These are phyloP conservation scores for Fraxinus xanthoxyloides DNA, from an alignment of 305 asterid species.

Conservation along the genomic window DNA sequence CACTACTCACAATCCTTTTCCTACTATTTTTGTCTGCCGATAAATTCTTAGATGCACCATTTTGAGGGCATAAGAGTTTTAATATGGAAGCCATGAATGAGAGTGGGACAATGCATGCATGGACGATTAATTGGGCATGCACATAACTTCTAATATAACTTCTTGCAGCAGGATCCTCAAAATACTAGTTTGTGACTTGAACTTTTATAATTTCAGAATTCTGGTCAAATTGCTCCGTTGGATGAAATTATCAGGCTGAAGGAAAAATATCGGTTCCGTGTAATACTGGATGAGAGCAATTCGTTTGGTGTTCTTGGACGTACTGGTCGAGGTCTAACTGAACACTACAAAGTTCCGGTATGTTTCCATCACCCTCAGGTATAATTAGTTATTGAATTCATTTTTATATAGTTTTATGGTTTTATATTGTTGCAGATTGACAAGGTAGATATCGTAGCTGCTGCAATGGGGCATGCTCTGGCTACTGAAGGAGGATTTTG, in stretches of 20 bases:
- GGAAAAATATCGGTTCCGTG: constrained; percentile 86
- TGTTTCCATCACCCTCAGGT: constrained; percentile 26
- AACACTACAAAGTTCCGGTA: constrained; percentile 75
- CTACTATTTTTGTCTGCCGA: neutral
- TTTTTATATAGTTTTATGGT: constrained; percentile 15
- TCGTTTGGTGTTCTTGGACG: constrained; percentile 93
- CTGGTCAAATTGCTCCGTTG: constrained; percentile 89
- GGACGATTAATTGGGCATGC: neutral
- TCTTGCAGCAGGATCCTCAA: constrained; percentile 11
- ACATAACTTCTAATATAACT: neutral
- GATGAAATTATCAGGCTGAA: constrained; percentile 84
- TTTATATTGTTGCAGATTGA: constrained; percentile 54
- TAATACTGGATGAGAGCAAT: constrained; percentile 90
- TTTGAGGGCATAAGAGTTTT: constrained; percentile 1
- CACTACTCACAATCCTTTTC: neutral
- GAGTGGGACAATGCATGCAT: neutral
- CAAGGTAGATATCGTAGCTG: constrained; percentile 83
- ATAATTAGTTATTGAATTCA: constrained; percentile 22
- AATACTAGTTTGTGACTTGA: constrained; percentile 6
- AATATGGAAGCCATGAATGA: neutral
- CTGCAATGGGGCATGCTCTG: constrained; percentile 96
- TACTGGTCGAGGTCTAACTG: constrained; percentile 94
- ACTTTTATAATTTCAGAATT: constrained; percentile 57
- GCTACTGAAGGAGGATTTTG: constrained; percentile 99
- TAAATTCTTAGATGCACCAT: neutral